Base-by-base conservation (phyloP, 495 filamentous ascomycete genomes). In the Penicillium pulvis region DNA sequence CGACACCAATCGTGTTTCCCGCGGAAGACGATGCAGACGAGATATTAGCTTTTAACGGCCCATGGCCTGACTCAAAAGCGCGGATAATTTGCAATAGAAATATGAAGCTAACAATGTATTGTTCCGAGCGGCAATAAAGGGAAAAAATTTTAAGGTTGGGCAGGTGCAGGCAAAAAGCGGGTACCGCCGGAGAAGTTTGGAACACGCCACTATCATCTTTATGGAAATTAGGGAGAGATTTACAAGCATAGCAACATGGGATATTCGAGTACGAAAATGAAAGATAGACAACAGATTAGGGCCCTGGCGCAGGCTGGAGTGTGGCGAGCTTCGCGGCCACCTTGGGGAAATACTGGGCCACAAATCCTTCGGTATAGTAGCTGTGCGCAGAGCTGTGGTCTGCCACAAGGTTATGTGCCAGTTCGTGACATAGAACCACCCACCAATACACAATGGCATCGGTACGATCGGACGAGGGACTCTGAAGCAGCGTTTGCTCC, bases 391-490 rank as follows among this genome's bases (percentile, higher is more conserved):
- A 79, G 67, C 87, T 89, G 73, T 97, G 92, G 52, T 85, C 84
- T 20, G 73, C 75, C 12, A 96, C 90, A 33, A 98, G 71, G 67
- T 98, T 98, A 72, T 98, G 94, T 48, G 95, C 93, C 63, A 98
- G 71, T 74, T 98, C 94, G 72, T 98, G 94, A 48, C 90, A 92
- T 57, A 96, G 66, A 14, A 90, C 89, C 46, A 97, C 87, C 83
- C 87, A 97, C 94, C 94, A 98, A 76, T 93, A 96, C 8, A 88
- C 82, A 36, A 87, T 69, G 2, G 92, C 91, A 41, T 92, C 85
- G 6, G 79, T 79, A 68, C 69, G 82, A 46, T 75, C 81, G 45
- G 78, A 69, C 23, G 39, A 64, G 23, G 74, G 42, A 35, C 63
- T 68, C 58, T 74, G 69, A 16, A 79, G 74, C 14, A 79, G 60